Conservation (phyloP, 305 asterid genomes). For the Ilex paraguariensis region DNA sequence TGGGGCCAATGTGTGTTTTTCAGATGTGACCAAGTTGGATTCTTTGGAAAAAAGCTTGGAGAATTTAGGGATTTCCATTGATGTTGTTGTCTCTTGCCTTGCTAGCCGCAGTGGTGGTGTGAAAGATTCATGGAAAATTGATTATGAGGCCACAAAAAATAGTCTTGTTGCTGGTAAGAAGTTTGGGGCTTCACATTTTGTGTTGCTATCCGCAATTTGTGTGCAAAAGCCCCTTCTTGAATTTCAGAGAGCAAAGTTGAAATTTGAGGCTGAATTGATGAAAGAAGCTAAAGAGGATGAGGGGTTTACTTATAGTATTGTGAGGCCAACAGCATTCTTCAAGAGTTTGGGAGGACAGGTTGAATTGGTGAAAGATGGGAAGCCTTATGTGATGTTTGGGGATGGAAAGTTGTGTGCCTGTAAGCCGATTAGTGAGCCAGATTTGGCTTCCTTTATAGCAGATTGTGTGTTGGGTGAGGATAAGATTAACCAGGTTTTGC, state of each 20-base stretch:
- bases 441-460: conserved; percentile 69
- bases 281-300: conserved; percentile 45
- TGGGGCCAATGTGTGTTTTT: conserved; percentile 70
- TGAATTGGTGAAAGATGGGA: conserved; percentile 84
- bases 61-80: conserved; percentile 48
- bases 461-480: conserved; percentile 69
- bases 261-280: conserved; percentile 65
- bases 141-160: conserved; percentile 86
- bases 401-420: conserved; percentile 89
- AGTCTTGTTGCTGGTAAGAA: conserved; percentile 73
- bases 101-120: conserved; percentile 94
- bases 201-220: conserved; percentile 81
- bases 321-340: conserved; percentile 96
- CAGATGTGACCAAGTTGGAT: conserved; percentile 71
- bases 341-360: conserved; percentile 97
- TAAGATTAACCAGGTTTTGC: conserved; percentile 52
- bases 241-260: conserved; percentile 86
- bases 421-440: conserved; percentile 85
- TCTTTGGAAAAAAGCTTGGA: conserved; percentile 47
- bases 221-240: conserved; percentile 98
- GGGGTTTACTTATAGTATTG: conserved; percentile 69
- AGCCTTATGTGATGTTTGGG: conserved; percentile 98
- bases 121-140: conserved; percentile 87
- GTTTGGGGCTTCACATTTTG: conserved; percentile 82
- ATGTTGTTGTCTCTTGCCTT: conserved; percentile 91